Base-by-base conservation (phyloP, 495 filamentous ascomycete species). In the Pyronema domesticum region DNA sequence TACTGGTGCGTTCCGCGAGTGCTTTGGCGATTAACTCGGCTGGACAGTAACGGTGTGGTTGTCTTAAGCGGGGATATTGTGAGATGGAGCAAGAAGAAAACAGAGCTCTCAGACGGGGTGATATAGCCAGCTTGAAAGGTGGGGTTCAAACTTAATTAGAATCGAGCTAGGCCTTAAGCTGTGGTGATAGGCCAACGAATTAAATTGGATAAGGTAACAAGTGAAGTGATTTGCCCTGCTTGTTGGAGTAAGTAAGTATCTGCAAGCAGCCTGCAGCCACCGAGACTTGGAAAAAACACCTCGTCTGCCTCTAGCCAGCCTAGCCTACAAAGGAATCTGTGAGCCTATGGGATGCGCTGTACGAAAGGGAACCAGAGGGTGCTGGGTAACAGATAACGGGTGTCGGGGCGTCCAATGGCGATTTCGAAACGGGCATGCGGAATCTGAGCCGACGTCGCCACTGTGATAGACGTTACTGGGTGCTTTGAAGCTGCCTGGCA, bases 1-100 rank as follows among this genome's bases (percentile, higher is more conserved):
- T 95, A 43, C 13, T 43, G 39, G 23, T 30, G 23, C 23, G 23
- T 30, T 30, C 23, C 23, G 23, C 23, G 18, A 34, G 23, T 34
- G 47, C 47, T 11, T 13, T 50, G 11, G 39, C 11, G 11, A 42
- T 13, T 13, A 42, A 42, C 11, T 13, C 39, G 11, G 11, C 11
- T 2, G 15, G 39, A 13, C 39, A 17, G 7, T 42, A 42, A 42
- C 11, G 47, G 30, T 36, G 11, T 50, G 7, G 47, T 36, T 35
- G 47, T 13, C 19, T 30, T 30, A 30, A 5, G 23, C 23, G 23
- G 23, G 13, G 47, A 11, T 34, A 36, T 13, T 23, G 17, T 34
- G 34, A 17, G 30, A 50, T 11, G 47, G 30, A 50, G 11, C 34
- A 34, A 50, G 30, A 17, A 19, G 30, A 11, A 36, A 36, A 11